Conservation (phyloP, 169 alveolate genomes). For the Ichthyophthirius multifiliis region DNA sequence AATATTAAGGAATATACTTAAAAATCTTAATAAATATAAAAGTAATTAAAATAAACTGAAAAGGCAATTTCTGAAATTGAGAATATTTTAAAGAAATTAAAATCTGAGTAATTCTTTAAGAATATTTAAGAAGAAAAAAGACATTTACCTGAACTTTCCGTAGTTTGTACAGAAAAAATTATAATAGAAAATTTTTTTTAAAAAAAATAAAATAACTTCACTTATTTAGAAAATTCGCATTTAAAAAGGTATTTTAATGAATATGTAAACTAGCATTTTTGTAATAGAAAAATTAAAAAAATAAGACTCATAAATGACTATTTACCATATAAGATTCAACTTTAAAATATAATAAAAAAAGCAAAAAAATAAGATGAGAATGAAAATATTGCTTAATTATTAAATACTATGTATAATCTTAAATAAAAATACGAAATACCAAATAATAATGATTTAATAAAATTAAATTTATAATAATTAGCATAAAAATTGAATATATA, state of each 20-base stretch:
- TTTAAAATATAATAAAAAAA: background rate
- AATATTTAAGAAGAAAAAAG: background rate
- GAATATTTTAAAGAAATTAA: background rate
- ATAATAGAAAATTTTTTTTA: slow-evolving; percentile 6
- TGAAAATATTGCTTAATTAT: background rate
- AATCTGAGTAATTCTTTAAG: background rate
- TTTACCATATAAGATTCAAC: background rate
- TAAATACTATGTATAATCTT: background rate
- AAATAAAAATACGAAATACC: background rate
- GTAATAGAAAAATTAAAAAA: slow-evolving; percentile 6
- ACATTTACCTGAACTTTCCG: background rate
- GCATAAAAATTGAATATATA: background rate
- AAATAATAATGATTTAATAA: background rate
- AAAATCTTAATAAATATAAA: background rate
- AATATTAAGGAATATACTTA: background rate
- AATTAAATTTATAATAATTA: background rate
- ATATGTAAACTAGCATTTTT: background rate
- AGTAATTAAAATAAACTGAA: background rate
- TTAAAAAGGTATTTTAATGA: background rate
- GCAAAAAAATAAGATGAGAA: background rate
- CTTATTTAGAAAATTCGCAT: background rate
- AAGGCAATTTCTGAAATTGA: background rate
- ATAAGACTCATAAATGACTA: slow-evolving; percentile 8
- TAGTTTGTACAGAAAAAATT: background rate
- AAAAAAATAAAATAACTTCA: background rate